These are phyloP conservation scores for Nematocida ausubeli DNA, from an alignment of 371 early-diverging fungal species.

Conservation along the genomic window DNA sequence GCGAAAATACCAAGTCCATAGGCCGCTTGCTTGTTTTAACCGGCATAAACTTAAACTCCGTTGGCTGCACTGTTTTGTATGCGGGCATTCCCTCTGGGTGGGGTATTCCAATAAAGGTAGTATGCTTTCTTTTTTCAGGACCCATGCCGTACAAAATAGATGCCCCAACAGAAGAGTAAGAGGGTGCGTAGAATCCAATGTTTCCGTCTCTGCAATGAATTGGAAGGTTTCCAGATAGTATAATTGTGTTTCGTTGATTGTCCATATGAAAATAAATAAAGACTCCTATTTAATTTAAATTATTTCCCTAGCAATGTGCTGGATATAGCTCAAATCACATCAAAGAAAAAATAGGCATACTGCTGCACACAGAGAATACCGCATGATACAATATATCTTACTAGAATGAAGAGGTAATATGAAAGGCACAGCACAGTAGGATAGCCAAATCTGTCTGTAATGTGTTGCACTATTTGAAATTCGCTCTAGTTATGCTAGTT, in stretches of 20 bases:
- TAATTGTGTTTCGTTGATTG: constrained; percentile 20
- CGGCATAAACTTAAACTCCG: constrained; percentile 25
- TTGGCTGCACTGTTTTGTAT: background rate
- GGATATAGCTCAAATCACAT: too few species aligned
- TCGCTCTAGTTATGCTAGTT: too few species aligned
- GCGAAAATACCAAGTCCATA: constrained; percentile 35
- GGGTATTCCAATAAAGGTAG: constrained; percentile 32
- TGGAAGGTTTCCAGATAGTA: constrained; percentile 49
- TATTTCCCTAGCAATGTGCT: background rate
- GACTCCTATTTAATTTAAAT: background rate
- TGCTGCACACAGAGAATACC: too few species aligned
- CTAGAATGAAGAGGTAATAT: too few species aligned
- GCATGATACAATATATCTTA: too few species aligned
- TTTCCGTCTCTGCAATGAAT: constrained; percentile 17
- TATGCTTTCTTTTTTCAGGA: background rate
- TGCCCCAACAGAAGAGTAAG: constrained; percentile 40
- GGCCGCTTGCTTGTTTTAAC: constrained; percentile 13
- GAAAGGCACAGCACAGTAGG: too few species aligned
- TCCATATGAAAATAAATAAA: constrained; percentile 44
- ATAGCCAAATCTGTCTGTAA: too few species aligned
- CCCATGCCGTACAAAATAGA: constrained; percentile 32
- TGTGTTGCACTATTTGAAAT: too few species aligned
- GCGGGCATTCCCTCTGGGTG: constrained; percentile 4
- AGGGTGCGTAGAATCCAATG: constrained; percentile 33
- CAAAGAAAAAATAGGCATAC: too few species aligned